A percentile compares a stretch with the other conserved stretches of the same genome.
Conservation (phyloP, 331 rosid species). For the Rhamnella rubrinervis region DNA sequence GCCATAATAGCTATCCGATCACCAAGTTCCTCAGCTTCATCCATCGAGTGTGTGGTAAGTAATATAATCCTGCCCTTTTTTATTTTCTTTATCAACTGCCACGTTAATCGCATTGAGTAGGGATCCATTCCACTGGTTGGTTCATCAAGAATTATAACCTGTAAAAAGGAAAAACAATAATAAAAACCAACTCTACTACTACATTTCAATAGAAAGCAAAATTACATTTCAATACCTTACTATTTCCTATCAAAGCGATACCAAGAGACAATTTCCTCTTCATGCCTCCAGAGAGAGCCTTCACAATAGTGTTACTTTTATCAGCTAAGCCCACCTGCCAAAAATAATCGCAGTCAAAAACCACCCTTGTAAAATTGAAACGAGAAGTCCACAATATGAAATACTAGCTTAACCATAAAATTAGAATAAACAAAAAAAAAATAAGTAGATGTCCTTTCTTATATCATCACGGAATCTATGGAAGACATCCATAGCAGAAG, state of each 20-base stretch:
- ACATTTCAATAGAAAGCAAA: neutral
- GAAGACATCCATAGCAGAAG: neutral
- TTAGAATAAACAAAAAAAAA: neutral
- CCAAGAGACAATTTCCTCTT: slow-evolving; percentile 97
- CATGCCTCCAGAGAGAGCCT: slow-evolving; percentile 97
- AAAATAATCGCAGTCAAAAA: slow-evolving; percentile 24
- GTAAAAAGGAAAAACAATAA: neutral
- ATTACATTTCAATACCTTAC: slow-evolving; percentile 58
- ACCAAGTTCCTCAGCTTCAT: slow-evolving; percentile 99
- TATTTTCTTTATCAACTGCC: slow-evolving; percentile 91
- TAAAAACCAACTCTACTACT: neutral
- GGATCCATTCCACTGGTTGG: slow-evolving; percentile 99
- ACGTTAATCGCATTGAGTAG: slow-evolving; percentile 95
- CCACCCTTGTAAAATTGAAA: neutral
- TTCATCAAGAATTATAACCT: slow-evolving; percentile 95
- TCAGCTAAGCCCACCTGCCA: slow-evolving; percentile 94
- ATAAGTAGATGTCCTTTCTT: neutral
- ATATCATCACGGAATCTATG: too few species aligned
- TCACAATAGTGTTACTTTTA: slow-evolving; percentile 69
- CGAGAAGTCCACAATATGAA: too few species aligned
- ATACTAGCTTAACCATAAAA: neutral
- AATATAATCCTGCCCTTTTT: slow-evolving; percentile 94
- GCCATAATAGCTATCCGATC: slow-evolving; percentile 99
- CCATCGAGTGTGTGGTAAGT: slow-evolving; percentile 97
- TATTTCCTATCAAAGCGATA: slow-evolving; percentile 87